Evolutionary conservation across 306 rosid species (phyloP).

Genomic region (Pyrus betulifolia): DNA sequence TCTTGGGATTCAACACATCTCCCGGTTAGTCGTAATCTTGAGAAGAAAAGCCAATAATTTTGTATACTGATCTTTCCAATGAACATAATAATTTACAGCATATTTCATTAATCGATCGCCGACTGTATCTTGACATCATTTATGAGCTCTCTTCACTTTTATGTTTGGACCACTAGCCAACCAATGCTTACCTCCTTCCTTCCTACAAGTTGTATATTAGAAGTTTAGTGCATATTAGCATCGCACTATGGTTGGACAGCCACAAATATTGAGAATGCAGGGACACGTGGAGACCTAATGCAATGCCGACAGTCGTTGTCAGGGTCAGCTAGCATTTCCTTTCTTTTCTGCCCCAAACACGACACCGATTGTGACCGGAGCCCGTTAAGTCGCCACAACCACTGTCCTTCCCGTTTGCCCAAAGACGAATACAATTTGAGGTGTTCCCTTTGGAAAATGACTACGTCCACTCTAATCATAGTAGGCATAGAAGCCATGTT

Average conservation of each 20-base stretch:
- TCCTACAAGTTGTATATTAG: too few species aligned
- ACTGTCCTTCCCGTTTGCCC: neutral
- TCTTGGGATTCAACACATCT: neutral
- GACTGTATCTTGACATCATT: neutral
- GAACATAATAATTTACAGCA: neutral
- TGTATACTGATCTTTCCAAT: neutral
- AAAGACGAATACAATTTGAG: too few species aligned
- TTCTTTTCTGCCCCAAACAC: neutral
- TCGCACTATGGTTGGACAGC: too few species aligned
- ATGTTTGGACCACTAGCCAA: too few species aligned
- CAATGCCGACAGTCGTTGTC: conserved; percentile 39
- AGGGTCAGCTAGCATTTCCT: neutral
- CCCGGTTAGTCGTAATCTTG: neutral
- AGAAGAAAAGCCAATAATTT: neutral
- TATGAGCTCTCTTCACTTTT: too few species aligned
- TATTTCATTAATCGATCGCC: neutral
- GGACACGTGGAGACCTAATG: conserved; percentile 6
- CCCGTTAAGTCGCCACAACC: neutral
- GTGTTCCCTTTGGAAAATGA: neutral
- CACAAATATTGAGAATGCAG: too few species aligned
- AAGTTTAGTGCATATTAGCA: too few species aligned
- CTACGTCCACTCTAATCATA: neutral
- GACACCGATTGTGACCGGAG: conserved; percentile 13
- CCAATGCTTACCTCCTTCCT: too few species aligned
- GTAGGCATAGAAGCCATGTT: neutral